Base-by-base conservation (phyloP, 23 red algal genomes). In the Porphyridium purpureum region DNA sequence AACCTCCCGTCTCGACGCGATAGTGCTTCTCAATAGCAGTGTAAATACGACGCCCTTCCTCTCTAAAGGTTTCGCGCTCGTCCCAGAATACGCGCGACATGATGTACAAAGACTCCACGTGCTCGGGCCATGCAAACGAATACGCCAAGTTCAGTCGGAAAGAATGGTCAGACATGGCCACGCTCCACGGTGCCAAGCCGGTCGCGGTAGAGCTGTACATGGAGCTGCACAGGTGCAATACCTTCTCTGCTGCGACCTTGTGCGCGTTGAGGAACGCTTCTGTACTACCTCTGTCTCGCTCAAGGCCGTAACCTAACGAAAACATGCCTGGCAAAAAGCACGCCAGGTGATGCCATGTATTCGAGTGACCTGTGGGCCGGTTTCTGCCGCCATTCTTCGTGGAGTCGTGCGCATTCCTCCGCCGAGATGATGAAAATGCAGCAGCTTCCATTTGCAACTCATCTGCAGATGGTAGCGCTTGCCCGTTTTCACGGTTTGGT, bases 381-480 rank as follows among this genome's bases (percentile, higher is more conserved):
- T n/a, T n/a, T n/a, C n/a, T n/a, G n/a, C n/a, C n/a, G n/a, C n/a
- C n/a, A 11, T 44, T 44, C 38, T 44, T 11, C 11, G 11, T 17
- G 11, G 38, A 44, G 38, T 17, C 11, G 17, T 11, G 38, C 11
- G 38, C 17, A 17, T 44, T 11, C 38, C 11, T 44, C 38, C 11
- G 11, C 17, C 11, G 38, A 17, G 11, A 11, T 44, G 38, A 44
- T 44, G 17, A 44, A 82, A 27, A 25, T 82, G 75, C 25, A 69
- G 62, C 75, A 82, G 69, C 20, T 41, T 30, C 21, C 47, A 20
- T 7, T 21, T 14, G 19, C 48, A 57, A 0, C 4, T 7, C 15
- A 1, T 0, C 8, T 34, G 11, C 17, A 11, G 38, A 11, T 11
- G 38, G 11, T 44, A 11, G 38, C 38, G 11, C 38, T 11, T 11